phyloP scores from a whole-genome alignment of 805 yeast species.

The Cyberlindnera misumaiensis region DNA sequence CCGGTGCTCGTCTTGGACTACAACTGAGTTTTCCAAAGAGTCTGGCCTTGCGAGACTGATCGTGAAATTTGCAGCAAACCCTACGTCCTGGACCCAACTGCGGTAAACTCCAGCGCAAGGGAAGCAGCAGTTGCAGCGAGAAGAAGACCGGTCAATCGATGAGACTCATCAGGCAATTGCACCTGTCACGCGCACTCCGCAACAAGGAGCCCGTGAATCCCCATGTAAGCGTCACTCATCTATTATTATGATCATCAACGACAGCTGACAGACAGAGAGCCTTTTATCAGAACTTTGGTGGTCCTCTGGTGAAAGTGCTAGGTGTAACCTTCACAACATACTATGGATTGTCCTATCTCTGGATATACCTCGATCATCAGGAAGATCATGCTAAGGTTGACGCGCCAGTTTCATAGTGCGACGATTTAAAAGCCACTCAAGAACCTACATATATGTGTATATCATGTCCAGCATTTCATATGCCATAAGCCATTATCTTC shows the following conservation, averaged over 20 bases:
- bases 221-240: slow-evolving; percentile 9
- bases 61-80: no score
- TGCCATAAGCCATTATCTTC: neutral
- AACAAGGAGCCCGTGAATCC: slow-evolving; percentile 7
- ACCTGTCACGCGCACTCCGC: neutral
- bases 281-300: slow-evolving; percentile 41
- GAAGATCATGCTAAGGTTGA: no score
- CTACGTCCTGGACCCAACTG: no score
- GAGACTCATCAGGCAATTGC: neutral
- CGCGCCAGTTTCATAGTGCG: no score
- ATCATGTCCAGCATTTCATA: neutral
- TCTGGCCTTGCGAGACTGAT: no score
- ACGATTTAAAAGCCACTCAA: no score
- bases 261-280: slow-evolving; percentile 14
- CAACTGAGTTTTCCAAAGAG: no score
- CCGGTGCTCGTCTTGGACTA: no score
- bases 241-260: neutral
- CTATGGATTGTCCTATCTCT: slow-evolving; percentile 36
- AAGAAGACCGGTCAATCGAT: neutral
- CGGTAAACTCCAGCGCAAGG: no score
- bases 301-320: slow-evolving; percentile 40
- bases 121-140: no score
- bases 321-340: slow-evolving; percentile 39
- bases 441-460: no score
- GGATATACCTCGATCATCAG: slow-evolving; percentile 29